A percentile compares a stretch with the other conserved stretches of the same genome.
Conservation (phyloP, 2,329 filamentous ascomycete genomes). For the Lachnellula occidentalis region DNA sequence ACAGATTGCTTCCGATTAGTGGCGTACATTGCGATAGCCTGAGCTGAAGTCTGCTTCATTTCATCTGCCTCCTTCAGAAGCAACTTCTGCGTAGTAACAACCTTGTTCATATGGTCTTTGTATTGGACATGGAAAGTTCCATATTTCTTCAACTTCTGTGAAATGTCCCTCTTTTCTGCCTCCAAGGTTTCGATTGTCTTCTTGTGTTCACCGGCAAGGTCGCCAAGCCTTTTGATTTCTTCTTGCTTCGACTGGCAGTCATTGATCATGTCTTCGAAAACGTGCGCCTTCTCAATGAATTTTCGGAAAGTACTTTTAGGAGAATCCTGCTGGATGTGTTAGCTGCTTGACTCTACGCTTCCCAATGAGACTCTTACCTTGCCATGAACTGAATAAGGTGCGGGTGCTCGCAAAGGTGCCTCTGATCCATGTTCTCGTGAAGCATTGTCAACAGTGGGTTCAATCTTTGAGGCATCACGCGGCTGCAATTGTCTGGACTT, state of each 20-base stretch:
- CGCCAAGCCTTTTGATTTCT: constrained; percentile 11
- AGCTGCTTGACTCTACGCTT: neutral
- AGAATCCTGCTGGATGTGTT: neutral
- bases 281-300: neutral
- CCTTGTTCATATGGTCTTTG: constrained; percentile 30
- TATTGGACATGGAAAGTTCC: constrained; percentile 25
- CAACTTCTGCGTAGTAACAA: constrained; percentile 23
- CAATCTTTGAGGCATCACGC: neutral
- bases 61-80: constrained; percentile 14
- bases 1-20: neutral
- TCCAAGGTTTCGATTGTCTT: constrained; percentile 13
- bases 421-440: neutral
- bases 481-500: neutral
- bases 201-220: neutral
- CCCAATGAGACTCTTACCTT: neutral
- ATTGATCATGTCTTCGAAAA: neutral
- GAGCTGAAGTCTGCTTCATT: constrained; percentile 1
- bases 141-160: constrained; percentile 21
- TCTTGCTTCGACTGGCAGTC: neutral
- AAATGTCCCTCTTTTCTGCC: constrained; percentile 16
- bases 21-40: neutral
- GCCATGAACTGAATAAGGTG: neutral
- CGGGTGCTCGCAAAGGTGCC: neutral
- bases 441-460: neutral
- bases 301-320: neutral